phyloP scores from a whole-genome alignment of 208 protist species.

The Wallacemonas sp. region DNA sequence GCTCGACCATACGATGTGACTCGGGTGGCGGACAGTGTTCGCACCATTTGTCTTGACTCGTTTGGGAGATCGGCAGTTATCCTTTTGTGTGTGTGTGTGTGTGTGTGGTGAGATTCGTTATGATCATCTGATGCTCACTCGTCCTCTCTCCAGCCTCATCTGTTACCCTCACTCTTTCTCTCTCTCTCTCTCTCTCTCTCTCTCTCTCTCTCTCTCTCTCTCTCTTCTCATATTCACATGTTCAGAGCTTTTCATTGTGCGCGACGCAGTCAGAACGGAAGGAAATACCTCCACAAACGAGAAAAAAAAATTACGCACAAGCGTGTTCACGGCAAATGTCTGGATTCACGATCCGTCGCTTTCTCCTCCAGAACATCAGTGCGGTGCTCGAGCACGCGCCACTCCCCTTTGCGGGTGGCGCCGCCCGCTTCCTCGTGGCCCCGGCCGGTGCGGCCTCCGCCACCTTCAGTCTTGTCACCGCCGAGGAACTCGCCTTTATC shows the following conservation, averaged over 20 bases:
- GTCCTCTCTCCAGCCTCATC: background rate
- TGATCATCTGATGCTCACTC: background rate
- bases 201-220: background rate
- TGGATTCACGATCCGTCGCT: conserved; percentile 57
- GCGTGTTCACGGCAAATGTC: conserved; percentile 32
- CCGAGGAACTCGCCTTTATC: conserved; percentile 70
- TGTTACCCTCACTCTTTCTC: background rate
- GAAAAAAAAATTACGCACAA: background rate
- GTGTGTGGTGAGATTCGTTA: too few relatives aligned
- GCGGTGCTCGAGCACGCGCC: conserved; percentile 68
- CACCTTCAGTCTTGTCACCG: conserved; percentile 67
- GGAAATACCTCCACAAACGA: background rate
- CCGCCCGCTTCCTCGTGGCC: background rate
- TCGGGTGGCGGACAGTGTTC: too few relatives aligned
- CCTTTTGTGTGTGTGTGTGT: too few relatives aligned
- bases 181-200: background rate
- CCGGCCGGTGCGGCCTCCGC: background rate
- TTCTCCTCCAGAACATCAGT: conserved; percentile 74
- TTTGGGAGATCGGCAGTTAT: too few relatives aligned
- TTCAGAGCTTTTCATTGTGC: background rate
- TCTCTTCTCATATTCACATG: background rate
- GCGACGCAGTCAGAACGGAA: too few relatives aligned
- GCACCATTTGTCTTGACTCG: too few relatives aligned
- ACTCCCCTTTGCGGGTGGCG: conserved; percentile 26
- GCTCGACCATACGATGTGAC: background rate